Base-by-base conservation (phyloP, 192 early-diverging fungal genomes). In the Podila epicladia region DNA sequence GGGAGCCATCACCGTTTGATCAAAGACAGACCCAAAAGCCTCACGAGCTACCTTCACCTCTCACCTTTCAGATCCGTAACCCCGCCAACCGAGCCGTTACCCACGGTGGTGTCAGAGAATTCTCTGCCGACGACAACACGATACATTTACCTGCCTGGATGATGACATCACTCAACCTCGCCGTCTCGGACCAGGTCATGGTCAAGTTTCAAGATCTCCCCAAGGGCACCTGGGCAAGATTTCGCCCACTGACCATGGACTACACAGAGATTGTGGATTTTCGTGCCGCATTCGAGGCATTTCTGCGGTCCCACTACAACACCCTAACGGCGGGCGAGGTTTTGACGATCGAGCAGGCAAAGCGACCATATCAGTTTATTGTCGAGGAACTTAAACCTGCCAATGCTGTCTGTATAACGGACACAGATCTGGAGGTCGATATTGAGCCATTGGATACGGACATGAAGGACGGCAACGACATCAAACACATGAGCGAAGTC, bases 391-490 rank as follows among this genome's bases (percentile, higher is more conserved):
- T 97, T 8, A 87, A 94, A 78, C 93, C 93, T 1, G 84, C 70
- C 19, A 69, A 82, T 4, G 94, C 89, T 12, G 91, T 93, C 29
- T 87, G 91, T 12, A 85, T 93, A 3, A 89, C 93, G 4, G 91
- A 97, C 69, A 93, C 92, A 0, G 95, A 97, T 82, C 74, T 97
- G 20, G 91, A 90, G 19, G 92, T 97, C 7, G 94, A 95, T 69
- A 91, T 96, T 62, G 84, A 88, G 49, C 87, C 90, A 5, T 41
- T 83, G 28, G 82, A 78, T 33, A 64, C 75, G 22, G 38, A 41
- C 38, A 12, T 41, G 38, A 41, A 41, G 38, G 38, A 41, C 38
- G 2, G 38, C 1, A 41, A 41, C 9, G 38, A 11, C 8, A 41
- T 41, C 11, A 24, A 29, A 33, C 45, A 28, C 35, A 26, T 13